Evolutionary conservation across 2,329 filamentous ascomycete genomes (phyloP).

Genomic region (Apiospora marii): DNA sequence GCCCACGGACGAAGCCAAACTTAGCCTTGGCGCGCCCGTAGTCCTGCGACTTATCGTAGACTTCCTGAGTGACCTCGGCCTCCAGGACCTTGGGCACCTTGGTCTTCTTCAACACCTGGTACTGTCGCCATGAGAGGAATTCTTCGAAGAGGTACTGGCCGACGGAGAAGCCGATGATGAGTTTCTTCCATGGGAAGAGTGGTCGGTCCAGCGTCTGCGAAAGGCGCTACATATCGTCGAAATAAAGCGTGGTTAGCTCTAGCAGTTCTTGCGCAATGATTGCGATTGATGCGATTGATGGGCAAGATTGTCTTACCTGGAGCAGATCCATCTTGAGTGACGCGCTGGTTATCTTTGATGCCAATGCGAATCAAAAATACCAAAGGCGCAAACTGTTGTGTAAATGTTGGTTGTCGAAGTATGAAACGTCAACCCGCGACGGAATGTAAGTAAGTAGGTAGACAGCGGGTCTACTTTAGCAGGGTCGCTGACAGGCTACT

Average conservation of each 20-base stretch:
- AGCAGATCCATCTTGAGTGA: conserved; percentile 43
- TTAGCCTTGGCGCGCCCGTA: conserved; percentile 96
- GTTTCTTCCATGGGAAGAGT: conserved; percentile 95
- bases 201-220: conserved; percentile 89
- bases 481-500: not conserved
- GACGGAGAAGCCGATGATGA: conserved; percentile 93
- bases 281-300: not conserved
- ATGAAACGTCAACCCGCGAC: not conserved
- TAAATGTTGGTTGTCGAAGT: not conserved
- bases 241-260: not conserved
- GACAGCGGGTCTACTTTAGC: not conserved
- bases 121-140: conserved; percentile 89
- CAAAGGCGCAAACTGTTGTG: not conserved
- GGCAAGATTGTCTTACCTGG: conserved; percentile 36
- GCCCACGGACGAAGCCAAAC: conserved; percentile 80
- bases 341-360: conserved; percentile 2
- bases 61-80: conserved; percentile 86
- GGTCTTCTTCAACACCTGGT: conserved; percentile 81
- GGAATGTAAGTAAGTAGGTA: not conserved
- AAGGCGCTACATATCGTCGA: conserved; percentile 67
- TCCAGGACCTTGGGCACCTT: conserved; percentile 86
- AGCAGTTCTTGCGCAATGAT: not conserved
- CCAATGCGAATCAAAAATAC: conserved; percentile 3
- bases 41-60: conserved; percentile 94
- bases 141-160: conserved; percentile 91